phyloP scores from a whole-genome alignment of 1,139 yeast genomes.

The Scheffersomyces cryptocercus region DNA sequence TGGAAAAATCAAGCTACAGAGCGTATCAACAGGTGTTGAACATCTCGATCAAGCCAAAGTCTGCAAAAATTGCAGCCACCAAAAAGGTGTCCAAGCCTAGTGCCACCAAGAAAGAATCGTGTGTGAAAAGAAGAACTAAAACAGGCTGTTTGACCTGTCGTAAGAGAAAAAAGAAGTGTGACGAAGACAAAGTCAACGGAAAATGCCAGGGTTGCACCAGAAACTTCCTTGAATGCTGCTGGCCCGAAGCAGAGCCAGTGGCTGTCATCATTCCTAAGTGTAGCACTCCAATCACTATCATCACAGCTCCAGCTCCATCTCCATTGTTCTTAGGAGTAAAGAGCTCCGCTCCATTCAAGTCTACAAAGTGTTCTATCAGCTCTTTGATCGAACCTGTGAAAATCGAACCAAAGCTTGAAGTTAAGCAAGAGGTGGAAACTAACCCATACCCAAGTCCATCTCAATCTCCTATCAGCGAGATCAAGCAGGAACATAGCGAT shows the following conservation, averaged over 20 bases:
- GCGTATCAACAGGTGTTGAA: conserved; percentile 45
- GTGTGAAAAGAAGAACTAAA: conserved; percentile 50
- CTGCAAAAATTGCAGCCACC: conserved; percentile 8
- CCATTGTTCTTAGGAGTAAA: neutral
- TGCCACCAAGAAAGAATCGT: conserved; percentile 11
- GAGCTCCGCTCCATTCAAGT: neutral
- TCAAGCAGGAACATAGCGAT: conserved; percentile 11
- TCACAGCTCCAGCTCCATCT: neutral
- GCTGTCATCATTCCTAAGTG: neutral
- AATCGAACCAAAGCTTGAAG: conserved; percentile 1
- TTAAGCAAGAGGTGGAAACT: neutral
- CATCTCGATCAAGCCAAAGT: conserved; percentile 27
- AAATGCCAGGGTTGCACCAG: conserved; percentile 51
- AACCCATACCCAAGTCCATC: conserved; percentile 18
- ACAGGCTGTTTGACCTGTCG: conserved; percentile 80
- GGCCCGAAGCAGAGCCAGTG: conserved; percentile 17
- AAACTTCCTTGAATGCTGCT: conserved; percentile 46
- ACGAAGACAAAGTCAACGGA: conserved; percentile 52
- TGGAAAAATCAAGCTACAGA: conserved; percentile 29
- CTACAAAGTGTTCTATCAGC: conserved; percentile 14
- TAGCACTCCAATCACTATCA: neutral
- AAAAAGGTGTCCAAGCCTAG: conserved; percentile 19
- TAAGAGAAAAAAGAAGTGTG: conserved; percentile 71
- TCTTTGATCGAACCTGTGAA: conserved; percentile 13
- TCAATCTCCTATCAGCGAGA: conserved; percentile 20